Evolutionary conservation across 1,284 basidiomycete genomes (phyloP).

Genomic region (Trichosporon faecale): DNA sequence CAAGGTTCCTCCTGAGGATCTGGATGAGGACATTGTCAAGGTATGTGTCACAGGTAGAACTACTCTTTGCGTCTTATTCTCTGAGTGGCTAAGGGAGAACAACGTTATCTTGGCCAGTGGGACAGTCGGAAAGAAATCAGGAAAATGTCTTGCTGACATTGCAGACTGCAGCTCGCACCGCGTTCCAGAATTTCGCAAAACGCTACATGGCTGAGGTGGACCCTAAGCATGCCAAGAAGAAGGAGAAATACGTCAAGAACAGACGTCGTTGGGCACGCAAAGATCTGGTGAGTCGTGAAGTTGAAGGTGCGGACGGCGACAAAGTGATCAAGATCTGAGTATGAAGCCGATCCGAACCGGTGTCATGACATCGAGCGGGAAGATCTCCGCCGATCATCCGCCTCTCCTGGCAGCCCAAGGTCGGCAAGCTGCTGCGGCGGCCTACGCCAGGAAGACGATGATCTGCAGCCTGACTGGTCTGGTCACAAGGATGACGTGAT

Average conservation of each 20-base stretch:
- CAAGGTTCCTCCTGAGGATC: conserved; percentile 28
- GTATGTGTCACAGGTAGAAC: conserved; percentile 1
- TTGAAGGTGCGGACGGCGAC: too few species aligned
- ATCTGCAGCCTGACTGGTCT: too few species aligned
- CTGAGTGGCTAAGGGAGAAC: background rate
- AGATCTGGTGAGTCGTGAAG: conserved; percentile 44
- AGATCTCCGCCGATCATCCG: too few species aligned
- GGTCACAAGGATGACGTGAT: background rate
- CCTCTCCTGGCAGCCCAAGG: too few species aligned
- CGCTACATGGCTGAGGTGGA: conserved; percentile 42
- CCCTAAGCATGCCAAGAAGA: conserved; percentile 33
- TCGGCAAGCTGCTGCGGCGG: too few species aligned
- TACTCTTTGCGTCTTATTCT: background rate
- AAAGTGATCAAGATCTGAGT: background rate
- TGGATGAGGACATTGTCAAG: conserved; percentile 27
- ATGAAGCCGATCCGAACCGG: too few species aligned
- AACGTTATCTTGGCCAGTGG: background rate
- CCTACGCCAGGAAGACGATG: too few species aligned
- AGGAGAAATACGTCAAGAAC: conserved; percentile 44
- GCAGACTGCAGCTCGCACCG: conserved; percentile 36
- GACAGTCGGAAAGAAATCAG: background rate
- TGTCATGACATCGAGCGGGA: too few species aligned
- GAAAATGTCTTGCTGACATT: conserved; percentile 4
- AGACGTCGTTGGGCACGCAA: conserved; percentile 52
- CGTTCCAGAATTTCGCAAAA: conserved; percentile 47